phyloP scores from a whole-genome alignment of 768 basidiomycete genomes.

The Gelatoporia subvermispora region DNA sequence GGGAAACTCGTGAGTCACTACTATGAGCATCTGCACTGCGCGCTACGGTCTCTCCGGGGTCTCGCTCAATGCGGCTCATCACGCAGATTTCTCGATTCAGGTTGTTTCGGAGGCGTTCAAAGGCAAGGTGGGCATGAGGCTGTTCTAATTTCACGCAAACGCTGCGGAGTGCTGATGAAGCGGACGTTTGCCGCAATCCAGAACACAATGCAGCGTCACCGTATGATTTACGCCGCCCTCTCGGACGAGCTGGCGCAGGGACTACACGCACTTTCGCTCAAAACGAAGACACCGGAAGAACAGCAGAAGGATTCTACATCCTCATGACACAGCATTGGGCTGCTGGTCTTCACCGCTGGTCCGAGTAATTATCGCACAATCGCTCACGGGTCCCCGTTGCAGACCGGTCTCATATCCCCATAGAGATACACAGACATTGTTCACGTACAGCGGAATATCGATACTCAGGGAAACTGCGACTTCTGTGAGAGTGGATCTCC shows the following conservation, averaged over 20 bases:
- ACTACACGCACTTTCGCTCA: constrained; percentile 72
- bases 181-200: constrained; percentile 22
- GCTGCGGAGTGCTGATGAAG: constrained; percentile 3
- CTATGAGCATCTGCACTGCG: background rate
- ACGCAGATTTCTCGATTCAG: constrained; percentile 69
- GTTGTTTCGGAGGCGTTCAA: constrained; percentile 69
- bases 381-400: no score
- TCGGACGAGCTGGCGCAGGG: constrained; percentile 67
- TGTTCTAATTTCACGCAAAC: background rate
- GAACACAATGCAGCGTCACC: constrained; percentile 77
- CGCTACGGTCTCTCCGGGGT: no score
- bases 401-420: no score
- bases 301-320: constrained; percentile 8
- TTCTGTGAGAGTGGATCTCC: no score
- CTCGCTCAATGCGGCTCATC: background rate
- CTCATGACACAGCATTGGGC: no score
- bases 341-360: no score
- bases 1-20: constrained; percentile 72
- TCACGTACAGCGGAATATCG: no score
- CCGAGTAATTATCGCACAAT: no score
- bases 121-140: constrained; percentile 52
- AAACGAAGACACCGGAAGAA: constrained; percentile 66
- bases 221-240: constrained; percentile 70
- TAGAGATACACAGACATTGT: no score
- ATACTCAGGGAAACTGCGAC: no score